A percentile compares a stretch with the other conserved stretches of the same genome.
Conservation (phyloP, 345 rosid species). For the Pseudoturritis turrita region DNA sequence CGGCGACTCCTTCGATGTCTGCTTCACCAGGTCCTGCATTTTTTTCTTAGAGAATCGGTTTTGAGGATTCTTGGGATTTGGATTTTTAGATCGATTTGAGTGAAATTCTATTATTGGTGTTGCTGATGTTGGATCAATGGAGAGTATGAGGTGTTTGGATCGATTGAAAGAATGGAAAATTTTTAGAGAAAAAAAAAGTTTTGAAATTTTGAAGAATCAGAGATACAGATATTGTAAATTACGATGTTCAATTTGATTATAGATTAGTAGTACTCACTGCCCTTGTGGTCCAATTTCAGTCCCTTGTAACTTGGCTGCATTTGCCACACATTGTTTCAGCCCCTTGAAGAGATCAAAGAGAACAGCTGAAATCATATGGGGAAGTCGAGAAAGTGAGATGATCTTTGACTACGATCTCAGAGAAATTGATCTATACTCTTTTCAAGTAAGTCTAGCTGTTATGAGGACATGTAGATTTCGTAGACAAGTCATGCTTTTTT, state of each 20-base stretch:
- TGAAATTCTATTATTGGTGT: too few relatives aligned
- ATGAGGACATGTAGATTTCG: background rate
- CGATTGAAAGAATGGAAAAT: background rate
- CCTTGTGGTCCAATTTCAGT: background rate
- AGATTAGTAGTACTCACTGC: background rate
- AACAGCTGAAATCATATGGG: slow-evolving; percentile 92
- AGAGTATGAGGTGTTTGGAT: too few relatives aligned
- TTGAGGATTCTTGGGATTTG: background rate
- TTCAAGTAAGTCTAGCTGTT: slow-evolving; percentile 48
- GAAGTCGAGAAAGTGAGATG: slow-evolving; percentile 52
- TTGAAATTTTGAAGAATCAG: background rate
- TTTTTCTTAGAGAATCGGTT: background rate
- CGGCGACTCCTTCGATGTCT: slow-evolving; percentile 67
- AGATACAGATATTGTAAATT: background rate
- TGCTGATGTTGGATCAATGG: too few relatives aligned
- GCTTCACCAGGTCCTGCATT: slow-evolving; percentile 64
- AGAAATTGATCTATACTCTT: slow-evolving; percentile 91
- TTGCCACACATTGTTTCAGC: slow-evolving; percentile 32
- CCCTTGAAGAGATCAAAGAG: slow-evolving; percentile 77
- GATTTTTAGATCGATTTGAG: background rate
- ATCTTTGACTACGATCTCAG: slow-evolving; percentile 62
- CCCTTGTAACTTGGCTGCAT: background rate
- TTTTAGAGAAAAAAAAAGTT: background rate
- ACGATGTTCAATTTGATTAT: background rate
- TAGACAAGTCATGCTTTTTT: background rate